phyloP scores from a whole-genome alignment of 2,329 filamentous ascomycete genomes.

The Pseudomassariella vexata region DNA sequence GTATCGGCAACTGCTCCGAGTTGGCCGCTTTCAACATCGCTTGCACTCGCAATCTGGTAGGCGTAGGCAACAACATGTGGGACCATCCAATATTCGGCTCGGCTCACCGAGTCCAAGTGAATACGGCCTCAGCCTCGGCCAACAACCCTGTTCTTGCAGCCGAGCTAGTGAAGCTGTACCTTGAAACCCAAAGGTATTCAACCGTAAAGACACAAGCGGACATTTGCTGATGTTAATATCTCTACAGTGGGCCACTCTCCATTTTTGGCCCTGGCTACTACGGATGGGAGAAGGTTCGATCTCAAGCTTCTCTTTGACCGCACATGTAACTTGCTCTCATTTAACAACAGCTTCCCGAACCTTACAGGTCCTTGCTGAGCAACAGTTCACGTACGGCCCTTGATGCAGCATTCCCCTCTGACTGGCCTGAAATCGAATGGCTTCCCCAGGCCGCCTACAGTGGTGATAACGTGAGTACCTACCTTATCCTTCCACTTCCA shows the following conservation, averaged over 20 bases:
- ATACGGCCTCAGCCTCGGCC: slow-evolving; percentile 1
- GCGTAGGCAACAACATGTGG: slow-evolving; percentile 53
- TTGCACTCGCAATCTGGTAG: slow-evolving; percentile 45
- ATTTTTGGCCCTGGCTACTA: slow-evolving; percentile 1
- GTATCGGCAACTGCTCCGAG: slow-evolving; percentile 24
- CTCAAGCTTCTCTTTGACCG: too few relatives aligned
- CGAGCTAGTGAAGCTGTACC: not conserved
- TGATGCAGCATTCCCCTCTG: slow-evolving; percentile 16
- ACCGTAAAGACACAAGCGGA: too few relatives aligned
- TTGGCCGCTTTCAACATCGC: slow-evolving; percentile 34
- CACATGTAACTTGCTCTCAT: too few relatives aligned
- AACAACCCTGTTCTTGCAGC: slow-evolving; percentile 1
- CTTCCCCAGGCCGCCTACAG: slow-evolving; percentile 9
- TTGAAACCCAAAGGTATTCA: too few relatives aligned
- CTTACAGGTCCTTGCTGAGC: not conserved
- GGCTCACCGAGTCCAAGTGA: slow-evolving; percentile 6
- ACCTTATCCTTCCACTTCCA: too few relatives aligned
- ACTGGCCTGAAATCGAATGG: slow-evolving; percentile 18
- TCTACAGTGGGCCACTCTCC: slow-evolving; percentile 6
- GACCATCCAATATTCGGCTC: slow-evolving; percentile 35
- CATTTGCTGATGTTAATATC: too few relatives aligned
- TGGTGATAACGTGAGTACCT: too few relatives aligned
- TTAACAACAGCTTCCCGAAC: slow-evolving; percentile 6
- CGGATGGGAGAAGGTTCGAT: slow-evolving; percentile 5
- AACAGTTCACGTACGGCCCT: too few relatives aligned